Percentiles rank a stretch among this genome's conserved stretches.
phyloP scores from a whole-genome alignment of 2,329 filamentous ascomycete genomes.

The Aureobasidium sp. region DNA sequence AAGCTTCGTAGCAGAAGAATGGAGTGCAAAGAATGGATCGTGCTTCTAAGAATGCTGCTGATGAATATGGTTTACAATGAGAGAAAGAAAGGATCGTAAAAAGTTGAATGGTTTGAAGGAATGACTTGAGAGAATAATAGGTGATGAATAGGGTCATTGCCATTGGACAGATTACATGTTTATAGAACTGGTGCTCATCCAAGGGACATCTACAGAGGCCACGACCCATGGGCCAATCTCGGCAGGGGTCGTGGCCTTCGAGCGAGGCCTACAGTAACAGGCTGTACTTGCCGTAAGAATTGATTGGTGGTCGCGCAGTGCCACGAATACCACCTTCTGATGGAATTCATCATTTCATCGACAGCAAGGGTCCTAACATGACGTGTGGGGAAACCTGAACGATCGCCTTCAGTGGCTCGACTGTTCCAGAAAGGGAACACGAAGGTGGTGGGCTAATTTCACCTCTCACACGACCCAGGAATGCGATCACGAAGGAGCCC shows the following conservation, averaged over 20 bases:
- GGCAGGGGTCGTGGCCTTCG: conserved; percentile 5
- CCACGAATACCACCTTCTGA: conserved; percentile 2
- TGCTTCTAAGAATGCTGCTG: conserved; percentile 36
- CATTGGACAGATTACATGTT: conserved; percentile 15
- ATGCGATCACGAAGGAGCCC: conserved; percentile 11
- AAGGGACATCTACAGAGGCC: conserved; percentile 12
- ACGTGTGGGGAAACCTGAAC: conserved; percentile 1
- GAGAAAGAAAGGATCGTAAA: conserved; percentile 33
- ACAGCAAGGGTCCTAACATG: conserved; percentile 16
- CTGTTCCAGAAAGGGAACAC: conserved; percentile 3
- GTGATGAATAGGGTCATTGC: neutral
- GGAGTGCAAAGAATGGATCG: conserved; percentile 20
- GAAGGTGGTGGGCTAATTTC: conserved; percentile 17
- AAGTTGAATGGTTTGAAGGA: conserved; percentile 36
- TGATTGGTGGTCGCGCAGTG: conserved; percentile 7
- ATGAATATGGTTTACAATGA: conserved; percentile 19
- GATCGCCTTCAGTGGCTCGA: neutral
- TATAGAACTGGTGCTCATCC: conserved; percentile 13
- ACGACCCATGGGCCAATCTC: conserved; percentile 15
- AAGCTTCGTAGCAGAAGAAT: conserved; percentile 30
- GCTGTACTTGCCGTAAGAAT: conserved; percentile 13
- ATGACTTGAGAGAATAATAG: conserved; percentile 29
- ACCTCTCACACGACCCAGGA: conserved; percentile 5
- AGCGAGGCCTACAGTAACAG: conserved; percentile 10
- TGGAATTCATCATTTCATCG: conserved; percentile 13